Evolutionary conservation across 1,284 basidiomycete species (phyloP).

Genomic region (Marasmius tenuissimus): DNA sequence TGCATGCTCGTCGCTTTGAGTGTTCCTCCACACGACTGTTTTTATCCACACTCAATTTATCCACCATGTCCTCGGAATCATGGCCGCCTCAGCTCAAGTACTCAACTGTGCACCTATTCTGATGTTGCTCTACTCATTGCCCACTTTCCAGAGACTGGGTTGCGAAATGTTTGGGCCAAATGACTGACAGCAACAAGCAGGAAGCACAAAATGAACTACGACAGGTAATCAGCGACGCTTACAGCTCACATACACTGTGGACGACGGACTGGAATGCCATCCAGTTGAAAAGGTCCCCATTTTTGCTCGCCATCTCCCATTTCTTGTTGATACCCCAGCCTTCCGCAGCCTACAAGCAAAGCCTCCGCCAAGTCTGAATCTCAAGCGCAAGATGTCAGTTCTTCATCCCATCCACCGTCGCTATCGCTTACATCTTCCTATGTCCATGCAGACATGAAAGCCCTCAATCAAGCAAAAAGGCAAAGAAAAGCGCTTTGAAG

Average conservation of each 20-base stretch:
- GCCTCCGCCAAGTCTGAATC: constrained; percentile 47
- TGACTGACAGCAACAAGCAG: constrained; percentile 71
- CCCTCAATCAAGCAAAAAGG: constrained; percentile 55
- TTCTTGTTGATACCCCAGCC: constrained; percentile 22
- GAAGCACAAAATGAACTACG: constrained; percentile 81
- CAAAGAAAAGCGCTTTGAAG: constrained; percentile 61
- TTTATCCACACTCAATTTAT: not conserved
- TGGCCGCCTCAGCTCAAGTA: constrained; percentile 69
- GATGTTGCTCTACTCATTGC: constrained; percentile 4
- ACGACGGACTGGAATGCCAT: constrained; percentile 85
- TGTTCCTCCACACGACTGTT: not conserved
- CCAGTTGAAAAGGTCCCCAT: constrained; percentile 72
- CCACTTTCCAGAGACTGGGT: constrained; percentile 72
- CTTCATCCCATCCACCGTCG: not conserved
- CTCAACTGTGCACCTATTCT: constrained; percentile 10
- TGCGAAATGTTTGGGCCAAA: constrained; percentile 77
- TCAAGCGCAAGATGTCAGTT: constrained; percentile 65
- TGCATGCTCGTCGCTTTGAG: not conserved
- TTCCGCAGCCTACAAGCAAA: constrained; percentile 63
- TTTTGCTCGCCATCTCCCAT: constrained; percentile 2
- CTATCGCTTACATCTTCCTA: constrained; percentile 3
- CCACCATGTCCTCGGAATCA: constrained; percentile 56
- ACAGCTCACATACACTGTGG: constrained; percentile 78
- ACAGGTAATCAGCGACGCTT: constrained; percentile 85
- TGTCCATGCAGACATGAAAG: constrained; percentile 36